phyloP scores from a whole-genome alignment of 1,284 basidiomycete species.

The Neonothopanus nambi region DNA sequence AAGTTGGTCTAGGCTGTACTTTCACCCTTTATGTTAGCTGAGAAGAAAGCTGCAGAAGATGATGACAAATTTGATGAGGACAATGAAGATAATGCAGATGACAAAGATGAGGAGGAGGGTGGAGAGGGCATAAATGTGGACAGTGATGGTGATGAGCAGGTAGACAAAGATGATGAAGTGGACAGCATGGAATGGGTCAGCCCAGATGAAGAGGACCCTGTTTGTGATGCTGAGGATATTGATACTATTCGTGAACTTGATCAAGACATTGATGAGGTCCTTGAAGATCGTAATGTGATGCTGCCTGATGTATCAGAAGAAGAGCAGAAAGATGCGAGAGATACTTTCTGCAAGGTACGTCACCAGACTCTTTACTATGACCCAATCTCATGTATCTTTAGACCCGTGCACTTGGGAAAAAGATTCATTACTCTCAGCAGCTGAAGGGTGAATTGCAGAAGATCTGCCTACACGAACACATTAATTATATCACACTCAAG shows the following conservation, averaged over 20 bases:
- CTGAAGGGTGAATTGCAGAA: too few species aligned
- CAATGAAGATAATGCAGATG: too few species aligned
- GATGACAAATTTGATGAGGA: not conserved
- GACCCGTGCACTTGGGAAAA: too few species aligned
- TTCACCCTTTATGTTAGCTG: not conserved
- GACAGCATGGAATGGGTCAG: not conserved
- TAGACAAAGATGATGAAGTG: not conserved
- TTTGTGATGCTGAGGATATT: not conserved
- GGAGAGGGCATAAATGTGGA: not conserved
- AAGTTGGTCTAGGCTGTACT: too few species aligned
- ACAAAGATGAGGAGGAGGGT: not conserved
- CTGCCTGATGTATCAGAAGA: not conserved
- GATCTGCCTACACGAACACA: too few species aligned
- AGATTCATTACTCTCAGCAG: too few species aligned
- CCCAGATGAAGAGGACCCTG: too few species aligned
- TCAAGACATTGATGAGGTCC: not conserved
- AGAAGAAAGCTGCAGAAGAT: not conserved
- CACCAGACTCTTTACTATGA: not conserved
- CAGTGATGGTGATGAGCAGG: not conserved
- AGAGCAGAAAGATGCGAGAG: not conserved
- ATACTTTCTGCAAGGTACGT: not conserved
- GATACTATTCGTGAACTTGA: not conserved
- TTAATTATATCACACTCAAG: too few species aligned
- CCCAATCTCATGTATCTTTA: too few species aligned
- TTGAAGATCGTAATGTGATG: not conserved